Evolutionary conservation across 2,329 filamentous ascomycete species (phyloP).

Genomic region (Trichoderma sp.): DNA sequence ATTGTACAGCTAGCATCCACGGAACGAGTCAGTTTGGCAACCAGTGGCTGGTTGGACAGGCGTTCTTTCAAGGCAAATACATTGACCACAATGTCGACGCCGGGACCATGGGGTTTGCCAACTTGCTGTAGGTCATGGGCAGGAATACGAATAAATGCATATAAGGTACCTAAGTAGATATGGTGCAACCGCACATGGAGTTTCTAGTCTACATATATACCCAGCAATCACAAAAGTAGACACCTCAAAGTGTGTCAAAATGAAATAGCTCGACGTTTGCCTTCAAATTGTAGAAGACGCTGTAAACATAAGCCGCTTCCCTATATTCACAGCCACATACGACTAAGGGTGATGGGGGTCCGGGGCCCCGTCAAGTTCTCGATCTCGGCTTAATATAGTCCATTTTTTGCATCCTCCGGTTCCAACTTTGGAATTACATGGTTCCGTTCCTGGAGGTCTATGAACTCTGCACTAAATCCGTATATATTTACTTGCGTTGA

Average conservation of each 20-base stretch:
- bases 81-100: constrained; percentile 23
- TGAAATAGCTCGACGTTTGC: too few relatives aligned
- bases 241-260: too few relatives aligned
- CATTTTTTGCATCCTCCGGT: too few relatives aligned
- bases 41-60: constrained; percentile 25
- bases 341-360: background rate
- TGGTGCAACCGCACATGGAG: too few relatives aligned
- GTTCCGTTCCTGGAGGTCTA: too few relatives aligned
- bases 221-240: too few relatives aligned
- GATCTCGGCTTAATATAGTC: background rate
- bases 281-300: too few relatives aligned
- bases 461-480: too few relatives aligned
- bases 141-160: background rate
- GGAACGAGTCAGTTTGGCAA: constrained; percentile 20
- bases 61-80: constrained; percentile 26
- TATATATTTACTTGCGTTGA: too few relatives aligned
- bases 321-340: background rate
- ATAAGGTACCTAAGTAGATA: too few relatives aligned
- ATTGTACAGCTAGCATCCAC: constrained; percentile 23
- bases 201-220: background rate
- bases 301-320: too few relatives aligned
- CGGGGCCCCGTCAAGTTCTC: background rate
- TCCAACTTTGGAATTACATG: too few relatives aligned
- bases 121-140: constrained; percentile 4
- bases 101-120: constrained; percentile 22